Evolutionary conservation across 805 yeast species (phyloP), one percentile per base, ranked within the genome.

Genomic region (Hanseniaspora valbyensis): DNA sequence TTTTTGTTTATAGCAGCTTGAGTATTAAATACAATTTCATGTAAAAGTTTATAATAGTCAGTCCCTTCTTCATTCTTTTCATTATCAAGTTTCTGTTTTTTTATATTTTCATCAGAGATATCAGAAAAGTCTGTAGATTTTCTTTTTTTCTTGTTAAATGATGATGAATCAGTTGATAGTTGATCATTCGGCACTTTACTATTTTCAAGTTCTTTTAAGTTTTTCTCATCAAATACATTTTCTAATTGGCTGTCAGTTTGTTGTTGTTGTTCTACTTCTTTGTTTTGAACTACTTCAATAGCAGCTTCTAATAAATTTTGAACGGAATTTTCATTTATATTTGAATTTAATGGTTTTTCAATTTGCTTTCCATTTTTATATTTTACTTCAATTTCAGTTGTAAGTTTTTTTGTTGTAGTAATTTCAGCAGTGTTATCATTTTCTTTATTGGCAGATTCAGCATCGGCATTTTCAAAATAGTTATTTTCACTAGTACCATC

Each of bases 151-250:
- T n/a, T n/a, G n/a, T n/a, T n/a, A n/a, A n/a, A n/a, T n/a, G n/a
- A n/a, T n/a, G n/a, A n/a, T n/a, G n/a, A n/a, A n/a, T n/a, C n/a
- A n/a, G n/a, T n/a, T n/a, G n/a, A n/a, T n/a, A n/a, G n/a, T n/a
- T n/a, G n/a, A n/a, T n/a, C n/a, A n/a, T n/a, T n/a, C n/a, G n/a
- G n/a, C n/a, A n/a, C n/a, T n/a, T 54, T 59, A 10, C 48, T 49
- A 26, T 46, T 53, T n/a, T 60, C 65, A 9, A 63, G 61, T 32
- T 59, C 59, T 37, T 57, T 54, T 42, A 59, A 44, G 53, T 50
- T 42, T 60, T 62, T 26, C 57, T 49, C 2, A 59, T 55, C 2
- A 63, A 58, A 25, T 53, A 59, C 34, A 54, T 55, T 53, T 59
- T 56, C 42, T 52, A 53, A 19, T 55, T 30, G 28, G 9, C 4